These are phyloP conservation scores for Metarhizium sp. DNA, from an alignment of 2,329 filamentous ascomycete genomes.

Conservation along the genomic window DNA sequence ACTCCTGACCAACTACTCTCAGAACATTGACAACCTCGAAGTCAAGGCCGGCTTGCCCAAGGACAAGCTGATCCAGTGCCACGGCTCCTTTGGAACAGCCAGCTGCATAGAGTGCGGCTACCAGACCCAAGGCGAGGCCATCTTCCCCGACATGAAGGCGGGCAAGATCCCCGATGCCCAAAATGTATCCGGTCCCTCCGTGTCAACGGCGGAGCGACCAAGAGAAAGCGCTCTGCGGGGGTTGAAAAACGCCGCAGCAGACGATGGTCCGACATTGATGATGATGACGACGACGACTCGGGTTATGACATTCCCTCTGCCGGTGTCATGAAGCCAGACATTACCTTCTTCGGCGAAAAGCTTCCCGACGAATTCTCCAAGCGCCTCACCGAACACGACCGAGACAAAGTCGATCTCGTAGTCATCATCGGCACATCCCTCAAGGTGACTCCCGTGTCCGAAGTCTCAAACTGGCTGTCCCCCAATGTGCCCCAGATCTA, in stretches of 20 bases:
- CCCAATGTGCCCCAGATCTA: slow-evolving; percentile 81
- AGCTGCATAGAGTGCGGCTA: slow-evolving; percentile 76
- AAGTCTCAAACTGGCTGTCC: slow-evolving; percentile 75
- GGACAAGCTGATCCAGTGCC: slow-evolving; percentile 86
- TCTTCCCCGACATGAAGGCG: slow-evolving; percentile 70
- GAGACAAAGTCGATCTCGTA: slow-evolving; percentile 73
- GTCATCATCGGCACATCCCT: slow-evolving; percentile 94
- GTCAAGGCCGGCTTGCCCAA: slow-evolving; percentile 71
- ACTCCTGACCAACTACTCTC: slow-evolving; percentile 92
- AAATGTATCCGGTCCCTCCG: slow-evolving; percentile 52
- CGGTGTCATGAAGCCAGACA: slow-evolving; percentile 93
- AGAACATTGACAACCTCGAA: slow-evolving; percentile 98
- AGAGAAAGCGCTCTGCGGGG: slow-evolving; percentile 31
- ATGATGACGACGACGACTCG: slow-evolving; percentile 38
- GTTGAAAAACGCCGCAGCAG: slow-evolving; percentile 26
- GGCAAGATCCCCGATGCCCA: slow-evolving; percentile 72
- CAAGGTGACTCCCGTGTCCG: slow-evolving; percentile 90
- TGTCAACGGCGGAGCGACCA: slow-evolving; percentile 16
- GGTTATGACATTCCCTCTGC: slow-evolving; percentile 50
- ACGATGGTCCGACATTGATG: slow-evolving; percentile 28
- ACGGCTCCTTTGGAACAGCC: slow-evolving; percentile 90
- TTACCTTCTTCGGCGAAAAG: slow-evolving; percentile 93
- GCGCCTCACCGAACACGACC: slow-evolving; percentile 73
- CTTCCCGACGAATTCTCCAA: slow-evolving; percentile 76
- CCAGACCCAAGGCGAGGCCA: slow-evolving; percentile 63